These are phyloP conservation scores for Paramecium pentaurelia DNA, from an alignment of 73 alveolate genomes.

Conservation along the genomic window DNA sequence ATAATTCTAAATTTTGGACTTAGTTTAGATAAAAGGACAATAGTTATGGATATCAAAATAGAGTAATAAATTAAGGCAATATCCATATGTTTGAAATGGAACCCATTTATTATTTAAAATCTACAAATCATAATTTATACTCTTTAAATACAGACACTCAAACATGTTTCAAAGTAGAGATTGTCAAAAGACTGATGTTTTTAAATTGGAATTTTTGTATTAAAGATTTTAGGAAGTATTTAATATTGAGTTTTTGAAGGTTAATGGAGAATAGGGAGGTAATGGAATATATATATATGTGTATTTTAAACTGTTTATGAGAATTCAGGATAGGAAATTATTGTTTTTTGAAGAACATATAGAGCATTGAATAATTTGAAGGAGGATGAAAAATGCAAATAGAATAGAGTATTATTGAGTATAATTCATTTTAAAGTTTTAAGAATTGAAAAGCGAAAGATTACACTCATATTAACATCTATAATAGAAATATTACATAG, in stretches of 20 bases:
- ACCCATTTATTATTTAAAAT: too few species aligned
- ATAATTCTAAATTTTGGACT: not conserved
- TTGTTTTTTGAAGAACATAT: not conserved
- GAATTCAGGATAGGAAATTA: not conserved
- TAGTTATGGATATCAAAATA: not conserved
- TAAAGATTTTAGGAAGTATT: not conserved
- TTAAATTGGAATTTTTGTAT: not conserved
- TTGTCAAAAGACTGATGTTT: not conserved
- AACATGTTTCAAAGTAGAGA: not conserved
- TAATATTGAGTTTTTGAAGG: slow-evolving; percentile 13
- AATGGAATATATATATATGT: not conserved
- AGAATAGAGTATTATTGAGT: not conserved
- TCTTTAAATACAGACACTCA: not conserved
- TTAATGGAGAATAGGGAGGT: not conserved
- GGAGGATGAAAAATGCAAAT: not conserved
- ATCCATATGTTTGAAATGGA: too few species aligned
- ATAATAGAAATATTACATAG: not conserved
- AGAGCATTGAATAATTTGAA: not conserved
- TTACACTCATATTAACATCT: not conserved
- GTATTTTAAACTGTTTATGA: not conserved
- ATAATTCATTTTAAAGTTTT: not conserved
- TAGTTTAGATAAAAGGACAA: not conserved
- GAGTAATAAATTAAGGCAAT: not conserved
- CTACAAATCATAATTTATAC: too few species aligned
- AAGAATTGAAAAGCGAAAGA: not conserved